These are phyloP conservation scores for Fusarium armeniacum DNA, from an alignment of 2,329 filamentous ascomycete genomes.

Conservation along the genomic window DNA sequence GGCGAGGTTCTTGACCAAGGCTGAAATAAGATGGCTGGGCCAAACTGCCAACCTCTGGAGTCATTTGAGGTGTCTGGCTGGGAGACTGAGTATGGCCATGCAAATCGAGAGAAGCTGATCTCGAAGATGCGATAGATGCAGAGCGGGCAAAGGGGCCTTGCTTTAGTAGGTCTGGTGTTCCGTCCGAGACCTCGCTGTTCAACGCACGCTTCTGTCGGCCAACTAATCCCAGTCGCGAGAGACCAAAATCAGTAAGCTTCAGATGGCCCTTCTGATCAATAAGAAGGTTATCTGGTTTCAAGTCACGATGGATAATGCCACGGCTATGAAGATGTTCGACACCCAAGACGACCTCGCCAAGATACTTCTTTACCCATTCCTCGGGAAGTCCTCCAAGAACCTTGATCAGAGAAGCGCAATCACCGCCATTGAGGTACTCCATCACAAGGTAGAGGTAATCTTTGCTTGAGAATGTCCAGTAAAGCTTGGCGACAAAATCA, in stretches of 20 bases:
- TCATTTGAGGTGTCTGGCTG: slow-evolving; percentile 86
- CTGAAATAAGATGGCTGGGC: slow-evolving; percentile 95
- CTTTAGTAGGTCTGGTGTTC: slow-evolving; percentile 92
- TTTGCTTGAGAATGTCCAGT: slow-evolving; percentile 99
- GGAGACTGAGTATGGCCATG: slow-evolving; percentile 81
- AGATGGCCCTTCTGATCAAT: slow-evolving; percentile 97
- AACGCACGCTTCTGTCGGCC: slow-evolving; percentile 95
- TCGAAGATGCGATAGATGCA: slow-evolving; percentile 87
- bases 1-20: slow-evolving; percentile 74
- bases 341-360: slow-evolving; percentile 95
- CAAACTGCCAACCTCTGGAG: slow-evolving; percentile 75
- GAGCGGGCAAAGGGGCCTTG: slow-evolving; percentile 90
- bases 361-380: slow-evolving; percentile 98
- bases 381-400: slow-evolving; percentile 91
- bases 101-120: slow-evolving; percentile 93
- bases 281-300: slow-evolving; percentile 96
- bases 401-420: slow-evolving; percentile 97
- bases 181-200: slow-evolving; percentile 80
- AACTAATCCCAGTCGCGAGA: slow-evolving; percentile 96
- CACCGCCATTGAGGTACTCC: slow-evolving; percentile 98
- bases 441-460: slow-evolving; percentile 99
- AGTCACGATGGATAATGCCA: slow-evolving; percentile 94
- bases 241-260: slow-evolving; percentile 96
- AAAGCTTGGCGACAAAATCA: slow-evolving; percentile 98
- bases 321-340: slow-evolving; percentile 95